phyloP scores from a whole-genome alignment of 1,284 basidiomycete genomes.

The Cryptococcus amylolentus region DNA sequence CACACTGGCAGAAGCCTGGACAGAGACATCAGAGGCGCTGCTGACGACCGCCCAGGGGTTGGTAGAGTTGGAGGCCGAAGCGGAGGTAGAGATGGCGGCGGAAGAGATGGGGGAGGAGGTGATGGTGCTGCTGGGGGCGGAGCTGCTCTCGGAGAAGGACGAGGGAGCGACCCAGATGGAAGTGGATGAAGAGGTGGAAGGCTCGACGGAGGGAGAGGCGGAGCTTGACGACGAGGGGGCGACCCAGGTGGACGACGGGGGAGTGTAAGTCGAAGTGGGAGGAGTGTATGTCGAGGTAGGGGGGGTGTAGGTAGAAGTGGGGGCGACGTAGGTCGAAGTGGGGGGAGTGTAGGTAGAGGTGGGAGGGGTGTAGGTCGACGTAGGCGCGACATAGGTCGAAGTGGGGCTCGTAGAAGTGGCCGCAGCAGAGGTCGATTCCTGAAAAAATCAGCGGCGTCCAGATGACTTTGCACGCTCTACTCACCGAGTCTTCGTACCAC shows the following conservation, averaged over 20 bases:
- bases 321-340: constrained; percentile 15
- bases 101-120: constrained; percentile 14
- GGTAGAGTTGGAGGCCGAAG: constrained; percentile 13
- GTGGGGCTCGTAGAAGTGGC: constrained; percentile 20
- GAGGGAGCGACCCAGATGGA: constrained; percentile 2
- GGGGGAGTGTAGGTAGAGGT: constrained; percentile 2
- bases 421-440: constrained; percentile 16
- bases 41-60: constrained; percentile 6
- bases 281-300: constrained; percentile 29
- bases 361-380: constrained; percentile 15
- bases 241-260: constrained; percentile 24
- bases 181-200: constrained; percentile 16
- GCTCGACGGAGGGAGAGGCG: constrained; percentile 23
- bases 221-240: constrained; percentile 35
- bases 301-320: constrained; percentile 27
- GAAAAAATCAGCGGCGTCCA: constrained; percentile 11
- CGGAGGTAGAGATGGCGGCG: constrained; percentile 5
- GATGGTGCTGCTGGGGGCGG: constrained; percentile 11
- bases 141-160: constrained; percentile 6
- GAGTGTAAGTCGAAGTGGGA: constrained; percentile 15
- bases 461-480: not conserved
- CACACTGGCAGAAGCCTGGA: not conserved
- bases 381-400: constrained; percentile 8
- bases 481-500: constrained; percentile 43
- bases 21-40: not conserved